phyloP scores from a whole-genome alignment of 1,139 yeast species.

The Nadsonia starkeyi-henricii region DNA sequence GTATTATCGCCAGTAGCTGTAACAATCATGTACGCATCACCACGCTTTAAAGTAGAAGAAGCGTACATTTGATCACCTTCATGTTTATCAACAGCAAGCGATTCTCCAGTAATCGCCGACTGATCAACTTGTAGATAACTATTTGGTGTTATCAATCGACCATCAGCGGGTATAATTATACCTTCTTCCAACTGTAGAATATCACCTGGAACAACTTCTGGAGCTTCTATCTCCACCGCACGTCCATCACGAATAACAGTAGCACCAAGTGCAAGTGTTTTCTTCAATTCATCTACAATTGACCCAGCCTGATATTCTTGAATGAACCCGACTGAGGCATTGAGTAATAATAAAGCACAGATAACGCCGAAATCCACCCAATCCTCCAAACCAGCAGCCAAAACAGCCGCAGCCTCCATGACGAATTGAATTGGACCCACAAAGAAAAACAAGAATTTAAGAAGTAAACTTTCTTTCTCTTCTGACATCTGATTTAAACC shows the following conservation, averaged over 20 bases:
- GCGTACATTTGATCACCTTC: conserved; percentile 58
- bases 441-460: conserved; percentile 48
- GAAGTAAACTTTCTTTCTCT: conserved; percentile 42
- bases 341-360: conserved; percentile 43
- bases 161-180: conserved; percentile 89
- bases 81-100: conserved; percentile 63
- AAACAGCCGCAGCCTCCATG: conserved; percentile 53
- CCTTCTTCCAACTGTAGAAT: conserved; percentile 87
- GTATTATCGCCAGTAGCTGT: conserved; percentile 61
- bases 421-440: conserved; percentile 57
- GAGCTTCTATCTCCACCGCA: conserved; percentile 57
- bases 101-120: conserved; percentile 74
- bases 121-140: conserved; percentile 54
- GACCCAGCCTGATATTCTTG: conserved; percentile 86
- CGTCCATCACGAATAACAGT: conserved; percentile 75
- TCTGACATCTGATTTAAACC: conserved; percentile 52
- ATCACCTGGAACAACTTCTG: conserved; percentile 89
- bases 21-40: conserved; percentile 64
- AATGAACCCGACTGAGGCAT: conserved; percentile 49
- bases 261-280: conserved; percentile 84
- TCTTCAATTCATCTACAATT: conserved; percentile 87
- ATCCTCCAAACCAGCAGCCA: conserved; percentile 59
- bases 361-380: conserved; percentile 63
- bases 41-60: conserved; percentile 68
- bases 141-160: conserved; percentile 52